Conservation (phyloP, 306 rosid species). For the Sesbania bispinosa region DNA sequence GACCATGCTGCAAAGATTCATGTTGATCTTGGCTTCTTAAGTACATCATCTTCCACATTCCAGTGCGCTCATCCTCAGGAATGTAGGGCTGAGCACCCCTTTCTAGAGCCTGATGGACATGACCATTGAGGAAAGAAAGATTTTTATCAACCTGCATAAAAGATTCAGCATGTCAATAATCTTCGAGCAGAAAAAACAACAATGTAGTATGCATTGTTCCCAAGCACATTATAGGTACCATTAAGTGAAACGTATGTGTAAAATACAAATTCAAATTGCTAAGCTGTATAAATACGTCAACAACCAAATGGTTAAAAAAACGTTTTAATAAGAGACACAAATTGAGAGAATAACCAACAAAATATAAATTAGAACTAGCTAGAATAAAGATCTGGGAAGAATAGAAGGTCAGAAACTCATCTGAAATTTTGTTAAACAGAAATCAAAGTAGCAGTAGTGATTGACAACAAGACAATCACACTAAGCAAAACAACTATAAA, state of each 20-base stretch:
- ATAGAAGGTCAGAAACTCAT: background rate
- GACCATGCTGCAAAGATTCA: constrained; percentile 61
- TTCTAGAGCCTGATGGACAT: constrained; percentile 58
- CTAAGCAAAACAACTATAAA: background rate
- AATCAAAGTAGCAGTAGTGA: background rate
- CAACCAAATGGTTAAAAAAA: background rate
- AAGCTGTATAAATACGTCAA: background rate
- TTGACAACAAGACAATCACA: constrained; percentile 2
- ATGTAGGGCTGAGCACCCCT: constrained; percentile 79
- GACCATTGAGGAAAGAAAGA: constrained; percentile 64
- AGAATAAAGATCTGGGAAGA: background rate
- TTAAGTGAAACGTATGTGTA: background rate
- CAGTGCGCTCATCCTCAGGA: constrained; percentile 58
- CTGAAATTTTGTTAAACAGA: background rate
- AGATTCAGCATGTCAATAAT: constrained; percentile 16
- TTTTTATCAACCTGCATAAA: constrained; percentile 66
- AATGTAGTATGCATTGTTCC: background rate
- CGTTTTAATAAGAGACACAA: background rate
- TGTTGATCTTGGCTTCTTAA: constrained; percentile 59
- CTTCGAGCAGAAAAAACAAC: background rate
- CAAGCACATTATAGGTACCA: background rate
- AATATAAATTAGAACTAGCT: background rate
- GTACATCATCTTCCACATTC: constrained; percentile 41
- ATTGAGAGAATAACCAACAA: constrained; percentile 7
- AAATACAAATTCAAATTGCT: background rate